A percentile compares a stretch with the other conserved stretches of the same genome.
Evolutionary conservation across 352 stramenopile species (phyloP).

Genomic region (Sclerospora graminicola): DNA sequence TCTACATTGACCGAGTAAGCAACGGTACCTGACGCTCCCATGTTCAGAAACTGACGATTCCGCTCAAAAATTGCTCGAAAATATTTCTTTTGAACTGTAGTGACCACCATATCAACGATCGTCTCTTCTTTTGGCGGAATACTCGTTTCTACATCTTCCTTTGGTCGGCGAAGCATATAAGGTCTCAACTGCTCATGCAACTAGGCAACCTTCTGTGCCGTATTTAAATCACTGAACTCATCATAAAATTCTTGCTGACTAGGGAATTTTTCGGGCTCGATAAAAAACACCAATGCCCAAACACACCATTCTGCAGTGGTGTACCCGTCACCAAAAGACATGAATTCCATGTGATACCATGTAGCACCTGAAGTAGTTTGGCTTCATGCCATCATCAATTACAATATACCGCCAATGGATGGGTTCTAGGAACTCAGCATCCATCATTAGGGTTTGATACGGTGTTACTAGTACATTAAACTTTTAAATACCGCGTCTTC

Average conservation of each 20-base stretch:
- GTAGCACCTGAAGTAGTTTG: conserved; percentile 88
- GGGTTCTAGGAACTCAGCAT: conserved; percentile 86
- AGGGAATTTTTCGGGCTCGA: conserved; percentile 92
- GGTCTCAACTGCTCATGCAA: conserved; percentile 96
- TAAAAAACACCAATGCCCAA: conserved; percentile 99
- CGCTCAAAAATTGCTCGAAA: conserved; percentile 98
- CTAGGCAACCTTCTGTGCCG: conserved; percentile 90
- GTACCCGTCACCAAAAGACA: conserved; percentile 96
- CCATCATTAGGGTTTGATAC: conserved; percentile 93
- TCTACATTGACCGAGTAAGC: conserved; percentile 98
- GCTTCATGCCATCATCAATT: conserved; percentile 96
- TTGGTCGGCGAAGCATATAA: conserved; percentile 98
- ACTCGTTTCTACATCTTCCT: conserved; percentile 99
- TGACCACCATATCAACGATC: conserved; percentile 99
- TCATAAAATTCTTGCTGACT: conserved; percentile 94
- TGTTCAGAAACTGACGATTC: conserved; percentile 89
- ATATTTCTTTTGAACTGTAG: conserved; percentile 97
- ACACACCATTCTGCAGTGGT: conserved; percentile 98
- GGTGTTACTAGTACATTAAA: conserved; percentile 98
- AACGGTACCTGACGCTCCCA: conserved; percentile 82
- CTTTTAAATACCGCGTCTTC: conserved; percentile 74
- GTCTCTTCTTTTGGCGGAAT: conserved; percentile 98
- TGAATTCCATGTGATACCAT: conserved; percentile 75
- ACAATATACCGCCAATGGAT: conserved; percentile 97
- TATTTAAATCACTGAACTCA: conserved; percentile 94